Evolutionary conservation across 78 protist genomes (phyloP).

Genomic region (Anaeramoeba ignava): DNA sequence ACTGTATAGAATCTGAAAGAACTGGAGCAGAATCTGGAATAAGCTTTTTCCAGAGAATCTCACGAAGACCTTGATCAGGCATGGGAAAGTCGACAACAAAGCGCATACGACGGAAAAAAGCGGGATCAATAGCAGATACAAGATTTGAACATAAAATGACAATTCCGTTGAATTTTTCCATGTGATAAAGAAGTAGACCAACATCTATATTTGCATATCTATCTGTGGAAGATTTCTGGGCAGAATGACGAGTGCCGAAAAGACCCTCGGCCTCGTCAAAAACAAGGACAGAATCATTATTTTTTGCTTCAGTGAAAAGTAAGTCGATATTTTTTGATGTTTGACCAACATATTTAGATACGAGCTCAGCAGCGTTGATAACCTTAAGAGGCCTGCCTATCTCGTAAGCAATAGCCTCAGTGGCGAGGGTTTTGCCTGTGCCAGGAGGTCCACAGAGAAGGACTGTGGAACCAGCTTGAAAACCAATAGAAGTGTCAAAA

Average conservation of each 20-base stretch:
- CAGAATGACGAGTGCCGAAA: constrained; percentile 9
- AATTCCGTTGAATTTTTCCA: constrained; percentile 34
- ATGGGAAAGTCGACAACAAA: not conserved
- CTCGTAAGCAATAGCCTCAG: constrained; percentile 43
- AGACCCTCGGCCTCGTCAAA: constrained; percentile 41
- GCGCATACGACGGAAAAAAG: not conserved
- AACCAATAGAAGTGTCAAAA: constrained; percentile 19
- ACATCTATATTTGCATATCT: constrained; percentile 14
- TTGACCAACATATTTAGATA: constrained; percentile 30
- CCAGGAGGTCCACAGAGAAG: constrained; percentile 45
- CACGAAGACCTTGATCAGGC: not conserved
- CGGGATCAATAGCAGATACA: not conserved
- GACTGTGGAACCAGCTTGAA: constrained; percentile 17
- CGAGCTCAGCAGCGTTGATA: constrained; percentile 22
- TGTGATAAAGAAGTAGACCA: constrained; percentile 29
- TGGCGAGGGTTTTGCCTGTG: constrained; percentile 39
- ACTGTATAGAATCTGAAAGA: too few species aligned
- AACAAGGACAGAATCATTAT: constrained; percentile 31
- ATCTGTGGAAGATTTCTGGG: constrained; percentile 4
- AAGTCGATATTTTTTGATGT: constrained; percentile 28
- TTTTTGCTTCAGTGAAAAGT: constrained; percentile 33
- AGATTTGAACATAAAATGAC: constrained; percentile 14
- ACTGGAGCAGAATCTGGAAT: too few species aligned
- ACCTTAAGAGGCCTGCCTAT: constrained; percentile 30
- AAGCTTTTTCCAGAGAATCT: not conserved